Base-by-base conservation (phyloP, 2,329 filamentous ascomycete species). In the Phaeosphaeriaceae sp. region DNA sequence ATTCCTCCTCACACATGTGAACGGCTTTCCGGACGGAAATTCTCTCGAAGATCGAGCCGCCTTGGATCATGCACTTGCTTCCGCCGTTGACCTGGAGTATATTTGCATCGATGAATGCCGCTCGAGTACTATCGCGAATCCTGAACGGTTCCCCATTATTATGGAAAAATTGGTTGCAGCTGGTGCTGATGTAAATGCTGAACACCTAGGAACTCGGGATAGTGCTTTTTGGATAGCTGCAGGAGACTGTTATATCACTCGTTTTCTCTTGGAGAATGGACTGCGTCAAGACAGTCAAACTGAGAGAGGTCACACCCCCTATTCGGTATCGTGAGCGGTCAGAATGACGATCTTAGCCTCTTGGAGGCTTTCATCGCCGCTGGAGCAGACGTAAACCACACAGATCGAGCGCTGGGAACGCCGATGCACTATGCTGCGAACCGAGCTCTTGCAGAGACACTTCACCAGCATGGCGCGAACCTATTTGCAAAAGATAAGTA, bases 381-480 rank as follows among this genome's bases (percentile, higher is more conserved):
- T 28, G 45, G 45, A 48, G 45, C 45, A 35, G 33, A 42, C 8
- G 30, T 42, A 16, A 42, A 35, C 20, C 37, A 42, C 30, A 30
- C n/a, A 42, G 45, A 48, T 30, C 37, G 23, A 30, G 29, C 20
- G 23, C 38, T 29, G 17, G 13, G 26, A 40, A 39, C 43, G 12
- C 43, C 43, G 23, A 21, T 46, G 15, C 45, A 48, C 37, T 48
- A 48, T 37, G 30, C 45, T 13, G 38, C 30, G 20, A 48, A 48
- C 15, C 37, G 37, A 26, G 13, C 30, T 21, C 18, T 42, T 35
- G 45, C 38, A 13, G 37, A 48, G 16, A 36, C 36, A 37, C 38
- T 48, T 28, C 15, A 42, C 29, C 12, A 42, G 45, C 32, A 42
- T 48, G 45, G 45, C 15, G 45, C 45, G 23, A n/a, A 42, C 18